A percentile compares a stretch with the other conserved stretches of the same genome.
Evolutionary conservation across 1,139 yeast genomes (phyloP).

Genomic region (Candida sanyaensis): DNA sequence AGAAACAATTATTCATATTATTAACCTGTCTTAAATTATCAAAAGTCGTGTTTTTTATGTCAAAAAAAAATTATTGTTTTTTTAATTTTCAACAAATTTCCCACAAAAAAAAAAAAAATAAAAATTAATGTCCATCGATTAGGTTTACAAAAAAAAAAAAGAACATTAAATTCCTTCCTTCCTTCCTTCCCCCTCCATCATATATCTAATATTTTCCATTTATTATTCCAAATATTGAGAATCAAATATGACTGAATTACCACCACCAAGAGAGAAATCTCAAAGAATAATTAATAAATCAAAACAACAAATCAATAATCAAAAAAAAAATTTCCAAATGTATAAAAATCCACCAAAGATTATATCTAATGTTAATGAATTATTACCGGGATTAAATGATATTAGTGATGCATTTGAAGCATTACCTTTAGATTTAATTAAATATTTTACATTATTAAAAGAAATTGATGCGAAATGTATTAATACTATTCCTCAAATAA

Average conservation of each 20-base stretch:
- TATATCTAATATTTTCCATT: too few relatives aligned
- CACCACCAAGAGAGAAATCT: slow-evolving; percentile 51
- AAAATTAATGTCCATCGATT: background rate
- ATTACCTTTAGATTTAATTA: slow-evolving; percentile 77
- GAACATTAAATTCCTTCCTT: too few relatives aligned
- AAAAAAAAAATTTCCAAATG: background rate
- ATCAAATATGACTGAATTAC: slow-evolving; percentile 25
- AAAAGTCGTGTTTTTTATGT: too few relatives aligned
- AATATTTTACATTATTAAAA: slow-evolving; percentile 83
- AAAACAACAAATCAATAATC: slow-evolving; percentile 15
- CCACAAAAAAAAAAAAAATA: background rate
- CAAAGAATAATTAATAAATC: slow-evolving; percentile 43
- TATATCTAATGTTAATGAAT: slow-evolving; percentile 41
- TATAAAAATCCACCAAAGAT: background rate
- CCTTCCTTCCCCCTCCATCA: too few relatives aligned
- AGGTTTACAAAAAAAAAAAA: background rate
- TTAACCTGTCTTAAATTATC: too few relatives aligned
- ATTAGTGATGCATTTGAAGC: slow-evolving; percentile 91
- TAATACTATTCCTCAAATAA: slow-evolving; percentile 67
- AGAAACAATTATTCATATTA: too few relatives aligned
- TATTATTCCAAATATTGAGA: too few relatives aligned
- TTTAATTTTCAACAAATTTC: too few relatives aligned
- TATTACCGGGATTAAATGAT: slow-evolving; percentile 88
- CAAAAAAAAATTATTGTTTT: too few relatives aligned
- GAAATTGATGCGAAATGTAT: slow-evolving; percentile 96